Evolutionary conservation across 345 rosid species (phyloP).

Genomic region (rapeseed (Brassica napus)): DNA sequence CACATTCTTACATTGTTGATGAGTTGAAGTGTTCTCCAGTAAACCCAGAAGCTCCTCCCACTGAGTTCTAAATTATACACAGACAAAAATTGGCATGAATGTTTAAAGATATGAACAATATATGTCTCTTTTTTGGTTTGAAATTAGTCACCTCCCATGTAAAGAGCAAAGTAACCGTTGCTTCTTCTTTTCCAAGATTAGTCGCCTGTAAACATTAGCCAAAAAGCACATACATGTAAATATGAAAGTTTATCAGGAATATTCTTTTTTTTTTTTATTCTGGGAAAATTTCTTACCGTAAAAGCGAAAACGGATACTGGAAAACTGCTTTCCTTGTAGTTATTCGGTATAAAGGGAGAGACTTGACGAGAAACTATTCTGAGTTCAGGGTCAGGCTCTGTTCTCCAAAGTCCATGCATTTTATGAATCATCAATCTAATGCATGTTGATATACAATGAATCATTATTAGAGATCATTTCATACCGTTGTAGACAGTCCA

Average conservation of each 20-base stretch:
- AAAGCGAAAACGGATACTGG: constrained; percentile 81
- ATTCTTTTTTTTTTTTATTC: not conserved
- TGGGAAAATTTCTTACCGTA: constrained; percentile 49
- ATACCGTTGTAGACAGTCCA: constrained; percentile 94
- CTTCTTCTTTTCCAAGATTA: constrained; percentile 65
- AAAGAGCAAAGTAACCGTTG: constrained; percentile 71
- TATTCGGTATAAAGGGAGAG: constrained; percentile 89
- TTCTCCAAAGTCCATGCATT: constrained; percentile 16
- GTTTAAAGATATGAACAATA: not conserved
- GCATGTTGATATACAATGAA: not conserved
- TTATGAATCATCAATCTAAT: not conserved
- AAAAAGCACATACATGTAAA: not conserved
- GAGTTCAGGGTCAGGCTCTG: constrained; percentile 94
- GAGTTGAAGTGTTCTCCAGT: constrained; percentile 79
- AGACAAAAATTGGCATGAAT: not conserved
- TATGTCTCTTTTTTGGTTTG: not conserved
- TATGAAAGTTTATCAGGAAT: not conserved
- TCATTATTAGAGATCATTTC: not conserved
- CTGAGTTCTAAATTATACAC: constrained; percentile 62
- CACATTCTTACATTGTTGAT: constrained; percentile 51
- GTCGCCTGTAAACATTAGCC: constrained; percentile 50
- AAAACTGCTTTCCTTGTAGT: constrained; percentile 86
- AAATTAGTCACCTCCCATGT: constrained; percentile 75
- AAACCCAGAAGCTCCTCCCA: constrained; percentile 70
- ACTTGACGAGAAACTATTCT: constrained; percentile 85